A percentile compares a stretch with the other conserved stretches of the same genome.
Evolutionary conservation across 306 rosid species (phyloP).

Genomic region (Canavalia gladiata): DNA sequence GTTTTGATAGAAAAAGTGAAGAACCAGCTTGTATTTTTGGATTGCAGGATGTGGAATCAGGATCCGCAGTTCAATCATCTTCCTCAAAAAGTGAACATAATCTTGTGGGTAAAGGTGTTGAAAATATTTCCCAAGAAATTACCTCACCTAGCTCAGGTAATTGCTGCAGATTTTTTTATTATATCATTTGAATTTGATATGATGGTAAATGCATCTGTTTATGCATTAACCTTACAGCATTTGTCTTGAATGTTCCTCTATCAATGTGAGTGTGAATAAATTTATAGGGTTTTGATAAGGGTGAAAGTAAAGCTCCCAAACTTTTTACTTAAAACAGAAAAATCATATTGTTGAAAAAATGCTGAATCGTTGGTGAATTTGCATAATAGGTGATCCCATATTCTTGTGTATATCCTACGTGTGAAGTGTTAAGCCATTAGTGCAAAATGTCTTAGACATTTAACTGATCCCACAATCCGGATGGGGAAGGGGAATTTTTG

Average conservation of each 20-base stretch:
- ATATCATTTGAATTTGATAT: background rate
- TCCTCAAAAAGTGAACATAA: constrained; percentile 71
- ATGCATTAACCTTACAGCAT: background rate
- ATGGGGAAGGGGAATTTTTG: background rate
- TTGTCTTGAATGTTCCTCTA: background rate
- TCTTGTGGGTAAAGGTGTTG: constrained; percentile 53
- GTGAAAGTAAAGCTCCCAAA: background rate
- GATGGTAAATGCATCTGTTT: constrained; percentile 25
- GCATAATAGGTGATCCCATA: constrained; percentile 3
- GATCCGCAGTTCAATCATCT: constrained; percentile 69
- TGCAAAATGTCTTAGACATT: background rate
- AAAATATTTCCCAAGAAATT: constrained; percentile 64
- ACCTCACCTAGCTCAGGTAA: constrained; percentile 77
- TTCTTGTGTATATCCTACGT: background rate
- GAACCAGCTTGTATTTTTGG: constrained; percentile 55
- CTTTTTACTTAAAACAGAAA: background rate
- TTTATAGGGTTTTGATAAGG: background rate
- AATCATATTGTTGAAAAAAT: constrained; percentile 7
- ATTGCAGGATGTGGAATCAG: constrained; percentile 66
- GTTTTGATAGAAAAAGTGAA: constrained; percentile 54
- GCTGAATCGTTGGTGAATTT: constrained; percentile 33
- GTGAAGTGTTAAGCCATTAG: background rate
- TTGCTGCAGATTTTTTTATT: background rate
- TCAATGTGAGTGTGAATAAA: background rate
- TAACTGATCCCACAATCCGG: background rate